phyloP scores from a whole-genome alignment of 306 rosid genomes.

The Gleditsia sinensis region DNA sequence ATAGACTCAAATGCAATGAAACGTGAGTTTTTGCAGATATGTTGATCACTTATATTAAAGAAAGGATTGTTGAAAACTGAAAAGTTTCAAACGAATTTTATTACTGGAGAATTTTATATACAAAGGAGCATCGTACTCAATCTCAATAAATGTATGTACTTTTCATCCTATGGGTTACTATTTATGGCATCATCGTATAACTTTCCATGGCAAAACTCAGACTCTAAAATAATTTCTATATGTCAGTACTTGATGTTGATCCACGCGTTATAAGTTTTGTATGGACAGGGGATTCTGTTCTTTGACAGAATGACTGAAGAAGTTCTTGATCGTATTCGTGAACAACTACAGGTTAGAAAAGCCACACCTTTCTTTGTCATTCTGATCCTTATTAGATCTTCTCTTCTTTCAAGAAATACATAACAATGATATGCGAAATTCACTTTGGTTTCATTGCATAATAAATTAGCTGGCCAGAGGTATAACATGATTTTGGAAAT shows the following conservation, averaged over 20 bases:
- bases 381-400: slow-evolving; percentile 5
- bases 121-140: background rate
- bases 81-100: background rate
- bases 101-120: background rate
- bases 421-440: background rate
- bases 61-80: background rate
- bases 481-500: slow-evolving; percentile 7
- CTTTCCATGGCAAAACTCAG: background rate
- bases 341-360: slow-evolving; percentile 67
- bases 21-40: background rate
- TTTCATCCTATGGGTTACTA: background rate
- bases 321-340: slow-evolving; percentile 60
- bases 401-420: slow-evolving; percentile 11
- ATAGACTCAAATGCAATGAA: background rate
- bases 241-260: background rate
- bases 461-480: slow-evolving; percentile 1
- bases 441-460: background rate
- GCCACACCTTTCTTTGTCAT: slow-evolving; percentile 13
- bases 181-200: background rate
- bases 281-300: slow-evolving; percentile 80
- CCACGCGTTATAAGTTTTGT: slow-evolving; percentile 6
- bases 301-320: slow-evolving; percentile 92
- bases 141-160: background rate
- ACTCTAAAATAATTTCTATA: slow-evolving; percentile 14
- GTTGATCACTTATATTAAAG: background rate